Evolutionary conservation across 306 rosid genomes (phyloP).

Genomic region (Quercus aquifolioides): DNA sequence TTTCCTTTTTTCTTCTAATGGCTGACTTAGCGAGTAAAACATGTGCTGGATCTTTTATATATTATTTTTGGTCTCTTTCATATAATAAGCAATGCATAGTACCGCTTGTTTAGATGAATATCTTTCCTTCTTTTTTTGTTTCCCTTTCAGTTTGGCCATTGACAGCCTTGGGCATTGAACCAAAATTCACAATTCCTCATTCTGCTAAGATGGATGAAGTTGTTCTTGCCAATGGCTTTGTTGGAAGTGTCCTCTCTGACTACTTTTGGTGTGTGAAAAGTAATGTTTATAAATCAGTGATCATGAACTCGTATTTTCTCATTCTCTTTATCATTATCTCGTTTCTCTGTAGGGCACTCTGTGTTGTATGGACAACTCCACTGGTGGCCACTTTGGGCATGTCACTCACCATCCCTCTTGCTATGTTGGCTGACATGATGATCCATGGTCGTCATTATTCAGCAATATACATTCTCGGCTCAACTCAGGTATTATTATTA

Average conservation of each 20-base stretch:
- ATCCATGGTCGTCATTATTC: slow-evolving; percentile 97
- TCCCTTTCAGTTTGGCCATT: slow-evolving; percentile 78
- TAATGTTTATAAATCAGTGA: slow-evolving; percentile 2
- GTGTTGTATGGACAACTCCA: slow-evolving; percentile 99
- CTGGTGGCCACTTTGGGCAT: slow-evolving; percentile 97
- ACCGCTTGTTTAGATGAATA: not conserved
- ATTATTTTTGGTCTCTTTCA: not conserved
- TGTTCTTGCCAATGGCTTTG: slow-evolving; percentile 86
- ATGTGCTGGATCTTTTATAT: not conserved
- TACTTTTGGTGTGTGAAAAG: slow-evolving; percentile 70
- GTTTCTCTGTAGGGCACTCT: slow-evolving; percentile 64
- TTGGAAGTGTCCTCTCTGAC: slow-evolving; percentile 96
- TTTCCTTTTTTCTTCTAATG: not conserved
- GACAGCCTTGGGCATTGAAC: slow-evolving; percentile 92
- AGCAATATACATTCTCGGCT: slow-evolving; percentile 84
- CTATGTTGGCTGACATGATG: slow-evolving; percentile 97
- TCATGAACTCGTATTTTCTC: not conserved
- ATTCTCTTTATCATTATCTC: slow-evolving; percentile 21
- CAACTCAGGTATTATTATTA: slow-evolving; percentile 52
- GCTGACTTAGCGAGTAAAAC: not conserved
- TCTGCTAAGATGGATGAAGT: slow-evolving; percentile 77
- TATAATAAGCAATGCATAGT: not conserved
- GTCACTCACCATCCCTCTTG: slow-evolving; percentile 99
- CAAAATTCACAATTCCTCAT: slow-evolving; percentile 83
- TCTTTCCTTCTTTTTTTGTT: slow-evolving; percentile 1